Conservation (phyloP, 1,284 basidiomycete species). For the Tranzscheliella williamsii region DNA sequence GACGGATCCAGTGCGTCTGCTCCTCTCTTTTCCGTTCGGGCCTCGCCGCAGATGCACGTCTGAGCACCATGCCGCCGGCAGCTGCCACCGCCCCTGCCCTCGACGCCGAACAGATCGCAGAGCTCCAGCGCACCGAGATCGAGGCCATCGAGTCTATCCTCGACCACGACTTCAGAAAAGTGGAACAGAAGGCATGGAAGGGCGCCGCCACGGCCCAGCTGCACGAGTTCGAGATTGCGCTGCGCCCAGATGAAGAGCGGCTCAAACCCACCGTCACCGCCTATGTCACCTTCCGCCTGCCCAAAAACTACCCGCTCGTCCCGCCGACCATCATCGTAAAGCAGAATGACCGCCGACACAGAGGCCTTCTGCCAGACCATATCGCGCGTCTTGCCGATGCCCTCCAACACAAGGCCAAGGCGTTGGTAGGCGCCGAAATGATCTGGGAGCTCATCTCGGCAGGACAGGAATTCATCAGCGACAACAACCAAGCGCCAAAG, state of each 20-base stretch:
- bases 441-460: constrained; percentile 58
- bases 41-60: too few species aligned
- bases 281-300: constrained; percentile 42
- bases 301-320: constrained; percentile 51
- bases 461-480: constrained; percentile 53
- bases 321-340: constrained; percentile 41
- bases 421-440: constrained; percentile 58
- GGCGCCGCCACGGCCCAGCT: constrained; percentile 27
- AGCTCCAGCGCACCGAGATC: constrained; percentile 51
- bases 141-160: constrained; percentile 54
- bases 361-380: constrained; percentile 31
- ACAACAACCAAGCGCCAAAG: constrained; percentile 32
- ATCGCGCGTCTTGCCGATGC: constrained; percentile 28
- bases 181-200: constrained; percentile 45
- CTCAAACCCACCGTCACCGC: constrained; percentile 43
- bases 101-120: constrained; percentile 38
- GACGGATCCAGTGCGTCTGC: too few species aligned
- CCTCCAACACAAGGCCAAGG: constrained; percentile 41
- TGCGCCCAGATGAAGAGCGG: constrained; percentile 48
- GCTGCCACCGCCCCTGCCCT: constrained; percentile 7
- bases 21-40: too few species aligned
- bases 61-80: constrained; percentile 12
- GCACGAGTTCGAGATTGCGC: constrained; percentile 43
- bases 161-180: constrained; percentile 41
- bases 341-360: constrained; percentile 31